Evolutionary conservation across 202 grass and related monocot genomes (phyloP), one percentile per base, ranked within the genome.

Genomic region (Bolboschoenoplectus hybrid): DNA sequence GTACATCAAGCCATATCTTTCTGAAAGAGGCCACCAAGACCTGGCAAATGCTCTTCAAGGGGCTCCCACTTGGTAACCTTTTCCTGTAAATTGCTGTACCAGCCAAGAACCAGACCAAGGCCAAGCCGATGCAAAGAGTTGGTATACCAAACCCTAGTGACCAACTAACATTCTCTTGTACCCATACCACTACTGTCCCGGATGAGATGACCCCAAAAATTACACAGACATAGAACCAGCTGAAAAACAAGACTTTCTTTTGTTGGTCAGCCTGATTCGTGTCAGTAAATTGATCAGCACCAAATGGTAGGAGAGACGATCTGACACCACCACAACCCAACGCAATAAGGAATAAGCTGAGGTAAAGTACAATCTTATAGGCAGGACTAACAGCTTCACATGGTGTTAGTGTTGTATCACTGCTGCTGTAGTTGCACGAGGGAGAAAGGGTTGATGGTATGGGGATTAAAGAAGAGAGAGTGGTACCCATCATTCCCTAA

Each of bases 101-200:
- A 0, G 87, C 20, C 17, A 95, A 53, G 86, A 95, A 98, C 40
- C 81, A 77, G 74, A 84, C 67, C 65, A 89, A 85, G 72, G 93
- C 93, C 3, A 94, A 67, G 82, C 72, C 87, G 61, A 95, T 85
- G 46, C 85, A 98, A 57, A 85, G 17, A 5, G 93, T 90, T 39
- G 91, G 76, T 82, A 95, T 86, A 69, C 90, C 93, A 88, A 95
- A 98, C 81, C 93, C 95, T 80, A 98, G 80, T 63, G 90, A 63
- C 93, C 96, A 98, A 81, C 87, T 87, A 84, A 95, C 87, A 85
- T 95, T 91, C 91, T 95, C 86, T 86, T 98, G 93, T 74, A 98
- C 56, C 90, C 91, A 98, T 11, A 95, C 96, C 82, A 95, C 74
- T 14, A 94, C 55, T 74, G 91, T 92, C 12, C 96, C 96, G 19